Conservation (phyloP, 2,329 filamentous ascomycete genomes). For the Aspergillus unguis region DNA sequence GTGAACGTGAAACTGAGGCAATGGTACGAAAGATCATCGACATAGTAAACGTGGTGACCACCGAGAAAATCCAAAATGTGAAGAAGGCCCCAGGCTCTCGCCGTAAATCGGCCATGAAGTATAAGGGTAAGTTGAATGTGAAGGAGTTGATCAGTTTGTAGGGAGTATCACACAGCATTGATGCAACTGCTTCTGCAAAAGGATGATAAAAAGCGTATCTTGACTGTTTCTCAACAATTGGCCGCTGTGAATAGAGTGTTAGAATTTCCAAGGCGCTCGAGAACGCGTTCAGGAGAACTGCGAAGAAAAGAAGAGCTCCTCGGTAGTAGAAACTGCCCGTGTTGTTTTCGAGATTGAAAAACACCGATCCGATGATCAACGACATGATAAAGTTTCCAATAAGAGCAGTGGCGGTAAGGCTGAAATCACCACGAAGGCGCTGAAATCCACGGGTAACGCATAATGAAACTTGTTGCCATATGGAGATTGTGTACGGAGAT, state of each 20-base stretch:
- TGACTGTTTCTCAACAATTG: slow-evolving; percentile 18
- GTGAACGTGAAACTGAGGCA: slow-evolving; percentile 47
- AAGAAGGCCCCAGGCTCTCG: slow-evolving; percentile 75
- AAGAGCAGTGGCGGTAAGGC: slow-evolving; percentile 62
- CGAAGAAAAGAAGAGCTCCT: slow-evolving; percentile 77
- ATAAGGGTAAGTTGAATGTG: slow-evolving; percentile 74
- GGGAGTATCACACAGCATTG: slow-evolving; percentile 48
- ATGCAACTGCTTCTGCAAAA: slow-evolving; percentile 3
- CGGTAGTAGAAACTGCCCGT: slow-evolving; percentile 71
- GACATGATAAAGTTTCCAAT: slow-evolving; percentile 67
- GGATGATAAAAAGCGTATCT: slow-evolving; percentile 20
- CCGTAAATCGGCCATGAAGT: slow-evolving; percentile 82
- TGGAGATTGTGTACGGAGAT: not conserved
- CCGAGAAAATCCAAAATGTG: slow-evolving; percentile 75
- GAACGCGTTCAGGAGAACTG: slow-evolving; percentile 78
- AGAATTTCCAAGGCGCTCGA: slow-evolving; percentile 63
- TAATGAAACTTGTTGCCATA: not conserved
- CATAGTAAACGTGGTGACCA: slow-evolving; percentile 71
- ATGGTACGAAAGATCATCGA: slow-evolving; percentile 83
- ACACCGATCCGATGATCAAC: slow-evolving; percentile 72
- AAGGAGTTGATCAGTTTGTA: slow-evolving; percentile 73
- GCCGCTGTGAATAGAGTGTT: slow-evolving; percentile 16
- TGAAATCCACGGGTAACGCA: slow-evolving; percentile 65
- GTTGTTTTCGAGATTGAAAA: slow-evolving; percentile 66
- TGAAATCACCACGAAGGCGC: slow-evolving; percentile 70